Evolutionary conservation across 306 rosid genomes (phyloP).

Genomic region (Delonix regia): DNA sequence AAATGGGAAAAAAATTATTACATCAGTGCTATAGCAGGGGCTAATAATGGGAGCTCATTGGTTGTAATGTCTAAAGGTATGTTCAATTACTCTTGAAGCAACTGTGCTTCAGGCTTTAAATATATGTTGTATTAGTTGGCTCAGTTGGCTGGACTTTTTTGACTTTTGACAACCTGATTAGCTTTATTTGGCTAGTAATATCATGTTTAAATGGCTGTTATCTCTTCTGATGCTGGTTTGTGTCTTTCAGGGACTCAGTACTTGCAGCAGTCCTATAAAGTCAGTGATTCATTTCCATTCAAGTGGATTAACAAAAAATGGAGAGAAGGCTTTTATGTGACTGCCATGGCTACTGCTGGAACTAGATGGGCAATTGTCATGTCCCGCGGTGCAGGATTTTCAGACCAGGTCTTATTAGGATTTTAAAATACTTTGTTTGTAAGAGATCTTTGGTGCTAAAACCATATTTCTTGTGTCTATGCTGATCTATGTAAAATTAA

Average conservation of each 20-base stretch:
- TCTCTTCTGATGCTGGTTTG: slow-evolving; percentile 20
- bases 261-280: slow-evolving; percentile 93
- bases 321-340: slow-evolving; percentile 84
- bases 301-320: no score
- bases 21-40: slow-evolving; percentile 88
- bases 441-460: background rate
- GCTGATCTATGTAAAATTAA: slow-evolving; percentile 9
- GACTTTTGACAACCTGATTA: no score
- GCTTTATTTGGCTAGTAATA: background rate
- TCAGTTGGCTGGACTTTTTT: no score
- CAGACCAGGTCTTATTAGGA: slow-evolving; percentile 64
- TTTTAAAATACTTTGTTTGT: background rate
- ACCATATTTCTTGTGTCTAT: slow-evolving; percentile 31
- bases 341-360: slow-evolving; percentile 91
- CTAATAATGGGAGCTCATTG: slow-evolving; percentile 73
- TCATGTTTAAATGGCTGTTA: slow-evolving; percentile 3
- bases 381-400: slow-evolving; percentile 90
- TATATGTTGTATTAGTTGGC: no score
- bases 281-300: slow-evolving; percentile 88
- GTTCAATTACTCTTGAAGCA: slow-evolving; percentile 16
- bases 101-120: background rate
- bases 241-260: slow-evolving; percentile 69
- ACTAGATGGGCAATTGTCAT: slow-evolving; percentile 86
- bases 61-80: slow-evolving; percentile 95
- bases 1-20: slow-evolving; percentile 89